Percentiles rank a stretch among this genome's conserved stretches.
Conservation (phyloP, 345 rosid species). For the Euclidium syriacum region DNA sequence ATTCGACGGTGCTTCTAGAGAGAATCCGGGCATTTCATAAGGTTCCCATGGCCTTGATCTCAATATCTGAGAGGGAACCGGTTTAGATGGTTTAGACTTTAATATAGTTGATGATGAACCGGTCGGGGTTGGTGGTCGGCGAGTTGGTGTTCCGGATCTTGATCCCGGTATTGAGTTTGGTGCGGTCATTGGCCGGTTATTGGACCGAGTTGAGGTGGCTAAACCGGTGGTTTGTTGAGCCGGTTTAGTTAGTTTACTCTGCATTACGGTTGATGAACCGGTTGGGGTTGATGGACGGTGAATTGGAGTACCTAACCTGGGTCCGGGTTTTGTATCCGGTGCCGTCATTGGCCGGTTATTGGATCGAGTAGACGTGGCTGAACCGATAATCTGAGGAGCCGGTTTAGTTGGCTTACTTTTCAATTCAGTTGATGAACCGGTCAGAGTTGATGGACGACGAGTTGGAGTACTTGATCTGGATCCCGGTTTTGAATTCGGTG, state of each 20-base stretch:
- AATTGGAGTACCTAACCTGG: conserved; percentile 62
- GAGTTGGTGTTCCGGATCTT: conserved; percentile 50
- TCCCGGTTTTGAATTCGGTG: conserved; percentile 30
- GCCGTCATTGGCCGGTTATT: conserved; percentile 20
- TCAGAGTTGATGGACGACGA: conserved; percentile 44
- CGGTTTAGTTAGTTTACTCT: conserved; percentile 11
- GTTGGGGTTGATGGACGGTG: conserved; percentile 44
- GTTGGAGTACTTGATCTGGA: conserved; percentile 60
- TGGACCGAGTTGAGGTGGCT: conserved; percentile 45
- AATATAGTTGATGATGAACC: not conserved
- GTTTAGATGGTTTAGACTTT: not conserved
- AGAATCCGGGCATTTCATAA: conserved; percentile 50
- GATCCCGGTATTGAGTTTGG: conserved; percentile 22
- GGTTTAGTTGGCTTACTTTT: conserved; percentile 13
- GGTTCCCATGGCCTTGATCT: conserved; percentile 48
- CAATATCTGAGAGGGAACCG: conserved; percentile 42
- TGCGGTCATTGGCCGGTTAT: conserved; percentile 6
- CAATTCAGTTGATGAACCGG: conserved; percentile 15
- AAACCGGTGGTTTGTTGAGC: not conserved
- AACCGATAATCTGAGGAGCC: no score
- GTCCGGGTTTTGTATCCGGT: conserved; percentile 28
- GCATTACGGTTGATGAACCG: conserved; percentile 5
- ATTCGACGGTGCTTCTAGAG: conserved; percentile 58
- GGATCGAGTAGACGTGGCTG: conserved; percentile 53
- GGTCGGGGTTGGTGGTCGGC: conserved; percentile 38